Evolutionary conservation across 1,284 basidiomycete genomes (phyloP), one percentile per base, ranked within the genome.

Genomic region (Coriolopsis trogii): DNA sequence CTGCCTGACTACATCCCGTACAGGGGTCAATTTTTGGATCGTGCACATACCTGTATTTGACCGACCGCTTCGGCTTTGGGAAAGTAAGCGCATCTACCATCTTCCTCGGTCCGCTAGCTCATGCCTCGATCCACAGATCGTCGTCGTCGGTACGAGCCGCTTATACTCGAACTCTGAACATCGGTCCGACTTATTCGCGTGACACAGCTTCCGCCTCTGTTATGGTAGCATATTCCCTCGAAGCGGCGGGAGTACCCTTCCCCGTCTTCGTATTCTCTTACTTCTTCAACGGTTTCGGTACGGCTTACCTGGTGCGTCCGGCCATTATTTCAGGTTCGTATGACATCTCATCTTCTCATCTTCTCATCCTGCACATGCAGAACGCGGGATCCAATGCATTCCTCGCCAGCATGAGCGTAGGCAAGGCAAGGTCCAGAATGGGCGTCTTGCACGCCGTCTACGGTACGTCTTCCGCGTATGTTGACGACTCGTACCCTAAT

Each of bases 191-290:
- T 15, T 30, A 10, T 18, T 33, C 16, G 15, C 23, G 29, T 20
- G 10, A 8, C 39, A 41, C 36, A 51, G 51, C 55, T 31, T 68
- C 74, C 4, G 30, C 59, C 2, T 51, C 63, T 15, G 72, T 77
- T 52, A 52, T 71, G 6, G 50, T 80, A 8, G 82, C 73, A 2
- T 88, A 85, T 61, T 53, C 67, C 6, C 70, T 89, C 26, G 76
- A 83, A 58, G 74, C 79, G 10, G 72, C 82, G n/a, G 79, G 78
- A 3, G 74, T 79, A 0, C 86, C 87, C 2, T 90, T 85, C 63
- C 84, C 85, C 1, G 72, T 78, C 1, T 86, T 87, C 58, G 76
- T 80, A 9, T 63, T 85, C 20, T 73, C 77, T 0, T 86, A 78
- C 58, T 67, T 75, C 20, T 72, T 89, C 62, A 84, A 79, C 55